Evolutionary conservation across 495 filamentous ascomycete species (phyloP).

Genomic region (Astrothelium macrocarpum): DNA sequence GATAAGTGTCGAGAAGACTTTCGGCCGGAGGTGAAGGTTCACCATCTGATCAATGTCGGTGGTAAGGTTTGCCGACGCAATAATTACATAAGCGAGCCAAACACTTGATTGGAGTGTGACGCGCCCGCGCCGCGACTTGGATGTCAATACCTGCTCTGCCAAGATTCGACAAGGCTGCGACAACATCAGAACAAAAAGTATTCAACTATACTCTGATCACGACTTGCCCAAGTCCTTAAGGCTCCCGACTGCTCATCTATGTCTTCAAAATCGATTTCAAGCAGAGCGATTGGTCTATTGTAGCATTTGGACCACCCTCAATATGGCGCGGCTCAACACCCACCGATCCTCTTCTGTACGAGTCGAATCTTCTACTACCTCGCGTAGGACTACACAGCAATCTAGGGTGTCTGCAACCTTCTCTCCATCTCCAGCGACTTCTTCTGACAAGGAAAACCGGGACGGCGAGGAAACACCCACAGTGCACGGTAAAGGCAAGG

Average conservation of each 20-base stretch:
- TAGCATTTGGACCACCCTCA: too few relatives aligned
- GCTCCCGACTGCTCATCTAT: too few relatives aligned
- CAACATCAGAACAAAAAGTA: not conserved
- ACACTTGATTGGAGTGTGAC: not conserved
- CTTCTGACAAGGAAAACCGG: constrained; percentile 24
- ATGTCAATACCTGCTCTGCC: not conserved
- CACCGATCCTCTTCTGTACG: constrained; percentile 1
- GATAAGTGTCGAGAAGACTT: not conserved
- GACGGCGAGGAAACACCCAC: constrained; percentile 4
- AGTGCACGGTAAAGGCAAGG: constrained; percentile 13
- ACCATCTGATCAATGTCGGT: not conserved
- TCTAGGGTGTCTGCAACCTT: not conserved
- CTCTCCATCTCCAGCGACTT: constrained; percentile 4
- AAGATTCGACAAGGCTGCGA: not conserved
- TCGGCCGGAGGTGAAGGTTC: not conserved
- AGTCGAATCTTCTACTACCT: not conserved
- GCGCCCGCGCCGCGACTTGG: not conserved
- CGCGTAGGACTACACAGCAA: not conserved
- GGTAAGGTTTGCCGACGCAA: not conserved
- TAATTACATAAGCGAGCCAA: not conserved
- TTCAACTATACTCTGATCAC: not conserved
- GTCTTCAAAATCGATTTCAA: not conserved
- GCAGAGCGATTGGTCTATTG: not conserved
- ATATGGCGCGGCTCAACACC: constrained; percentile 9
- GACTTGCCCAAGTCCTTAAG: not conserved